These are phyloP conservation scores for Dryas alaskensis DNA, from an alignment of 306 rosid genomes.

Conservation along the genomic window DNA sequence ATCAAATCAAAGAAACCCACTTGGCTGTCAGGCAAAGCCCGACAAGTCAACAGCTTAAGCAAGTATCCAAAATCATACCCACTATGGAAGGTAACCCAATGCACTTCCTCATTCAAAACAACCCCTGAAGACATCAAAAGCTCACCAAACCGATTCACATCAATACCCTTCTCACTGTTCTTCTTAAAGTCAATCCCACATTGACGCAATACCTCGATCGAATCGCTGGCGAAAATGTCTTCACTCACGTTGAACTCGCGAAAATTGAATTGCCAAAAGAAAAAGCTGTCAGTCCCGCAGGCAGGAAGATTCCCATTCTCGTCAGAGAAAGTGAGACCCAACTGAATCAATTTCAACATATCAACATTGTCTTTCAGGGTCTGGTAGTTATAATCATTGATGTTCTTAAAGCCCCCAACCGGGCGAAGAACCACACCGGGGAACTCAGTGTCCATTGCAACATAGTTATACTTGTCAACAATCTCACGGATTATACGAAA, in stretches of 20 bases:
- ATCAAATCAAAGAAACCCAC: conserved; percentile 55
- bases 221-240: conserved; percentile 63
- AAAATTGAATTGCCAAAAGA: conserved; percentile 67
- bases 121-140: conserved; percentile 66
- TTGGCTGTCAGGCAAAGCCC: conserved; percentile 46
- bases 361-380: conserved; percentile 84
- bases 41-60: conserved; percentile 61
- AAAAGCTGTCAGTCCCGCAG: conserved; percentile 51
- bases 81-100: conserved; percentile 67
- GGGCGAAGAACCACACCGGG: conserved; percentile 96
- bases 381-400: conserved; percentile 73
- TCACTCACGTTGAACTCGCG: conserved; percentile 56
- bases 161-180: conserved; percentile 65
- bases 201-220: conserved; percentile 58
- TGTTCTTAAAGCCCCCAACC: conserved; percentile 64
- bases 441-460: conserved; percentile 93
- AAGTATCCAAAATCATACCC: conserved; percentile 71
- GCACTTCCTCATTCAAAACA: conserved; percentile 45
- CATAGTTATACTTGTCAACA: conserved; percentile 52
- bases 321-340: conserved; percentile 85
- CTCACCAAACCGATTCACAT: conserved; percentile 59
- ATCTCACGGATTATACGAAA: conserved; percentile 65
- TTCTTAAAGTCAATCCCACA: conserved; percentile 72
- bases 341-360: conserved; percentile 86
- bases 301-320: conserved; percentile 73